Conservation (phyloP, 2,329 filamentous ascomycete species). For the Cryphonectria japonica region DNA sequence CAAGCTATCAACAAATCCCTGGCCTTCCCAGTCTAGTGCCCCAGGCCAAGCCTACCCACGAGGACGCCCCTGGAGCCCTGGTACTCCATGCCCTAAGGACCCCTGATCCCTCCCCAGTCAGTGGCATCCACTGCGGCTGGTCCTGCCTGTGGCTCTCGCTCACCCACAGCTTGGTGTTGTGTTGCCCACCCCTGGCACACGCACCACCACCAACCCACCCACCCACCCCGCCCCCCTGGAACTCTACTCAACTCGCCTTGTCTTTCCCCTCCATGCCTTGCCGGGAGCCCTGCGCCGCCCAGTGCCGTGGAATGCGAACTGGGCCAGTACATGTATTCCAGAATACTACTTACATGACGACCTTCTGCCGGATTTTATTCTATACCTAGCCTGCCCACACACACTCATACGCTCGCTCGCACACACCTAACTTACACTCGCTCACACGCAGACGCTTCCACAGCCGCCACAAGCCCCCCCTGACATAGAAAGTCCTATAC, state of each 20-base stretch:
- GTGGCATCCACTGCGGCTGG: conserved; percentile 16
- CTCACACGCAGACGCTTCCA: background rate
- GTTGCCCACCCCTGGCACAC: conserved; percentile 14
- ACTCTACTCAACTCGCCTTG: conserved; percentile 17
- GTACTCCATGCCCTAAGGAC: background rate
- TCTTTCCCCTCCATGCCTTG: conserved; percentile 17
- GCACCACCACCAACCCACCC: background rate
- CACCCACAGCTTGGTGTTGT: background rate
- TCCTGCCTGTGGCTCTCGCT: conserved; percentile 15
- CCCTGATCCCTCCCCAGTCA: conserved; percentile 21
- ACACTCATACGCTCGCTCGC: background rate
- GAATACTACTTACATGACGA: conserved; percentile 22
- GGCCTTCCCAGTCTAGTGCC: background rate
- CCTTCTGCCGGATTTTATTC: conserved; percentile 19
- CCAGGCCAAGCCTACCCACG: conserved; percentile 3
- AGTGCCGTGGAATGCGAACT: conserved; percentile 13
- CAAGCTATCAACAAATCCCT: conserved; percentile 1
- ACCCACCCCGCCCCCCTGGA: conserved; percentile 9
- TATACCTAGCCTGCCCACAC: conserved; percentile 6
- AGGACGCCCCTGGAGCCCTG: background rate
- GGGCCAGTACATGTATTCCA: background rate
- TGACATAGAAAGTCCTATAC: conserved; percentile 4
- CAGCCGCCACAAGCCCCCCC: background rate
- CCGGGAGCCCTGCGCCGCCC: conserved; percentile 1
- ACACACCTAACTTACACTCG: background rate